Base-by-base conservation (phyloP, 2,329 filamentous ascomycete genomes). In the Calonectria multiphialidica region DNA sequence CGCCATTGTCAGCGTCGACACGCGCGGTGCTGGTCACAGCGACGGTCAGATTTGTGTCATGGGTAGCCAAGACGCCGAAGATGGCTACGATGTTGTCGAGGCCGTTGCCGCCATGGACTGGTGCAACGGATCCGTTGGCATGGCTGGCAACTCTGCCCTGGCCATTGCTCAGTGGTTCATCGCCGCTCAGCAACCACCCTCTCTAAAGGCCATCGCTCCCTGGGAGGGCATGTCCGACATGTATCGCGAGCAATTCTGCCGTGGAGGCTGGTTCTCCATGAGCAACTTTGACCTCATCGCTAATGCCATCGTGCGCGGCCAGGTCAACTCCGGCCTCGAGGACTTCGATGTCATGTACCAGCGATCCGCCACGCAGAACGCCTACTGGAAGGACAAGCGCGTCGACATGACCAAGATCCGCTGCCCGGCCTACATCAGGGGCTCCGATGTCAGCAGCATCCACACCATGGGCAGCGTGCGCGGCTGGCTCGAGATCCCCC, bases 181-280 rank as follows among this genome's bases (percentile, higher is more conserved):
- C 0, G 75, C 76, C 1, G 72, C 75, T 6, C 50, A 73, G 44
- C 72, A 72, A 21, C 75, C 75, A 3, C 76, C 76, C 1, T 72
- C 70, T 1, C 64, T 78, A 15, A 77, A 77, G n/a, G 74, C 74
- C 23, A 78, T 78, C 16, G 76, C 76, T 1, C 76, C 88, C 81
- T 70, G 68, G 68, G 68, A 70, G 62, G 68, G 68, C 62, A 50
- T 50, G 42, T 33, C 44, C 8, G 66, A 68, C 55, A 33, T 68
- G 33, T 68, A 68, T 30, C 66, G 66, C 23, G 69, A 71, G 64
- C 72, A 73, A 44, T 73, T 73, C 53, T 69, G 61, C 3, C 65
- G 72, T 5, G 72, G 72, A n/a, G 72, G 72, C 3, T 72, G 68
- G 61, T 73, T 72, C 69, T 68, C 61, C 18, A 72, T 66, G 72